Percentiles rank a stretch among this genome's conserved stretches.
phyloP scores from a whole-genome alignment of 768 basidiomycete species.

The Pleurotus sapidus region DNA sequence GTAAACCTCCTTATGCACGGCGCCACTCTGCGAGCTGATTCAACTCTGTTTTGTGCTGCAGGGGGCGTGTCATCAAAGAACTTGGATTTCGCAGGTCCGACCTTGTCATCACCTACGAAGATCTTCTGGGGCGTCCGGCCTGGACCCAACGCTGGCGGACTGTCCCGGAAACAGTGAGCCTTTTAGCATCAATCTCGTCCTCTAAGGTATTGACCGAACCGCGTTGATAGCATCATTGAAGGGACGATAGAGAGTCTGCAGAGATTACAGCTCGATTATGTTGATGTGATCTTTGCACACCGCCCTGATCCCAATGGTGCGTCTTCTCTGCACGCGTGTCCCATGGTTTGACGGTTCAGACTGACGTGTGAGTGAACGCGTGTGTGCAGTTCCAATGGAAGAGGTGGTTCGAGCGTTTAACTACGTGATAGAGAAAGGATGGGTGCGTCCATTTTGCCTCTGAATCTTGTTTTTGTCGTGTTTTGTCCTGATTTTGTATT shows the following conservation, averaged over 20 bases:
- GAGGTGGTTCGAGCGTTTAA: conserved; percentile 83
- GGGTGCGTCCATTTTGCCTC: conserved; percentile 32
- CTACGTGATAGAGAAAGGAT: conserved; percentile 69
- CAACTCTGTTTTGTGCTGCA: conserved; percentile 12
- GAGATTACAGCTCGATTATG: conserved; percentile 73
- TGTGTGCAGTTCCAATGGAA: conserved; percentile 55
- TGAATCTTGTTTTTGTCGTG: not conserved
- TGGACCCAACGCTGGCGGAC: conserved; percentile 56
- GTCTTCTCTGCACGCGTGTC: conserved; percentile 5
- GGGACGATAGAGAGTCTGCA: conserved; percentile 64
- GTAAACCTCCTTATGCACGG: conserved; percentile 35
- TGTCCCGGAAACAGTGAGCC: conserved; percentile 59
- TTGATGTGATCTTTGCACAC: conserved; percentile 73
- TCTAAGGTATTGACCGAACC: not conserved
- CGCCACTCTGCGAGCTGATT: not conserved
- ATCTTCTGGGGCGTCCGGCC: conserved; percentile 68
- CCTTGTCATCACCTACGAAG: conserved; percentile 77
- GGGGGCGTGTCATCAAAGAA: conserved; percentile 75
- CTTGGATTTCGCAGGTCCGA: conserved; percentile 64
- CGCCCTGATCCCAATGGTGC: conserved; percentile 55
- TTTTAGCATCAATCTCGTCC: not conserved
- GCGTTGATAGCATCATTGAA: conserved; percentile 58
- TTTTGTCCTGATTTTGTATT: not conserved
- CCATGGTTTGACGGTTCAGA: not conserved
- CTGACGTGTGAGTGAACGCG: not conserved